Conservation (phyloP, 192 early-diverging fungal species). For the Endogone sp. region DNA sequence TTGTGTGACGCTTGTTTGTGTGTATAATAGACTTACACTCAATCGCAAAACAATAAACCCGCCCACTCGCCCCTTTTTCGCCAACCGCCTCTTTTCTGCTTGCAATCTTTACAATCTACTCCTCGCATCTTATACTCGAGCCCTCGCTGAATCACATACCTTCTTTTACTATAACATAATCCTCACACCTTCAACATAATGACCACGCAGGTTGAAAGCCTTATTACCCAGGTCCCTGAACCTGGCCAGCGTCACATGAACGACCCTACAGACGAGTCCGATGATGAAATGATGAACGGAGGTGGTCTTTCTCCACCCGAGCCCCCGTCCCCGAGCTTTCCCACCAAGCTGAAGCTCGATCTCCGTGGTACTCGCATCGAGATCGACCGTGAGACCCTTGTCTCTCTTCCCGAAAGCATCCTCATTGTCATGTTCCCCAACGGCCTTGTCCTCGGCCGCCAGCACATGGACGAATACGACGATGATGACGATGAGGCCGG, state of each 20-base stretch:
- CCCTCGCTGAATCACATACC: too few species aligned
- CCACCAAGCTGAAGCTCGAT: constrained; percentile 49
- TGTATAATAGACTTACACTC: too few species aligned
- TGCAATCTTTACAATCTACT: too few species aligned
- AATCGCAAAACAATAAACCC: too few species aligned
- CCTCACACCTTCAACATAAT: constrained; percentile 1
- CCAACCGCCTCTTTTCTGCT: too few species aligned
- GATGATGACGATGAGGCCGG: constrained; percentile 21
- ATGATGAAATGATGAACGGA: constrained; percentile 1
- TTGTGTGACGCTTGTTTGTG: neutral
- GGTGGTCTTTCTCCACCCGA: constrained; percentile 10
- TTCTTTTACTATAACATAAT: neutral
- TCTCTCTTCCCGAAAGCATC: constrained; percentile 54
- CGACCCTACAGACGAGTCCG: constrained; percentile 18
- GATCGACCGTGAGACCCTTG: constrained; percentile 53
- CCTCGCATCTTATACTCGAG: too few species aligned
- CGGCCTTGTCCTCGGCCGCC: constrained; percentile 42
- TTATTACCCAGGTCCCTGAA: neutral
- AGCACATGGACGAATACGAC: constrained; percentile 20
- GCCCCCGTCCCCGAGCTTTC: constrained; percentile 33
- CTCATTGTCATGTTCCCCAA: constrained; percentile 63
- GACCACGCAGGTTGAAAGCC: neutral
- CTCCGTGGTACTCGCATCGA: constrained; percentile 50
- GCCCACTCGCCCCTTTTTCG: too few species aligned
- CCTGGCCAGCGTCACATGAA: constrained; percentile 29